Conservation (phyloP, 345 rosid genomes). For the Populus deltoides region DNA sequence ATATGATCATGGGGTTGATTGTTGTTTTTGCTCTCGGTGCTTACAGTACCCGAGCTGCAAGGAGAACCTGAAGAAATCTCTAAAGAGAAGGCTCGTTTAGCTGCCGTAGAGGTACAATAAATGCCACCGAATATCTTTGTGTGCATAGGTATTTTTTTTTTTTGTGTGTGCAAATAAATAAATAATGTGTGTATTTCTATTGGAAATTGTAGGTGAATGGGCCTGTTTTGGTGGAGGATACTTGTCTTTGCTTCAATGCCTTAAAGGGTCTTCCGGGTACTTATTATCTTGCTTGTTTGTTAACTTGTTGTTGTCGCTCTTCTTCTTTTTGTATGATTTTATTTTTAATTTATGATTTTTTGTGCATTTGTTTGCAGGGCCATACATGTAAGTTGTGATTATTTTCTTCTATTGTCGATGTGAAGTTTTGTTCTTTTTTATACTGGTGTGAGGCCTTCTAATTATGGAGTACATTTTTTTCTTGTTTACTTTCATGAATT, state of each 20-base stretch:
- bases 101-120: slow-evolving; percentile 59
- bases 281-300: not conserved
- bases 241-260: slow-evolving; percentile 95
- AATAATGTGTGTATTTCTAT: not conserved
- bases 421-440: not conserved
- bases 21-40: not conserved
- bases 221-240: slow-evolving; percentile 93
- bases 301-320: not conserved
- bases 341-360: not conserved
- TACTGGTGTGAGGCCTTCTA: not conserved
- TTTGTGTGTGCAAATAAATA: not conserved
- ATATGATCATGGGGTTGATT: not conserved
- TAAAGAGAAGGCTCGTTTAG: slow-evolving; percentile 88
- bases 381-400: slow-evolving; percentile 77
- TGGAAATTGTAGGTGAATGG: slow-evolving; percentile 65
- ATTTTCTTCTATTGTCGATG: slow-evolving; percentile 7
- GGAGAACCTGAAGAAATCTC: slow-evolving; percentile 92
- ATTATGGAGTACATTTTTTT: not conserved
- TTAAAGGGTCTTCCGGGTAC: slow-evolving; percentile 94
- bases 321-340: not conserved
- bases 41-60: slow-evolving; percentile 82
- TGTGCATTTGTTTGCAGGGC: slow-evolving; percentile 62
- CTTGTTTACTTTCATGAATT: too few relatives aligned
- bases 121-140: too few relatives aligned
- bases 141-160: not conserved